Conservation (phyloP, 768 basidiomycete species). For the Saitozyma podzolica region DNA sequence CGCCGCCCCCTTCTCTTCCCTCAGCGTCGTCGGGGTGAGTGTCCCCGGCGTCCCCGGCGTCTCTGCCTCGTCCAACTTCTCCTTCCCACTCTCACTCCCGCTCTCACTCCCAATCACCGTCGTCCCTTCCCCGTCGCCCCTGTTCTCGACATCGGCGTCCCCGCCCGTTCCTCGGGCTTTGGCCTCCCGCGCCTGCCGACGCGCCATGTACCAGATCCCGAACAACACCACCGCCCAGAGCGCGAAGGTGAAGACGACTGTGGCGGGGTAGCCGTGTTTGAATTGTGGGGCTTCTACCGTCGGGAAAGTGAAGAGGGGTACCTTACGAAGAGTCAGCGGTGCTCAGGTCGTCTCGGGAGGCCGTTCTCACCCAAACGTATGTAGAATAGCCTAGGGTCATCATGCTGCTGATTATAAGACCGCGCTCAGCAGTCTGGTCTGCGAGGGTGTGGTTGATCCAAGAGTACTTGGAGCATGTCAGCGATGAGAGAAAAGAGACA, state of each 20-base stretch:
- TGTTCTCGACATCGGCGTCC: too few species aligned
- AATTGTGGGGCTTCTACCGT: slow-evolving; percentile 39
- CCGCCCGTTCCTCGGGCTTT: too few species aligned
- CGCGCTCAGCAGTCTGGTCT: slow-evolving; percentile 30
- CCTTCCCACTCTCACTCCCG: too few species aligned
- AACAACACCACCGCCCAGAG: slow-evolving; percentile 30
- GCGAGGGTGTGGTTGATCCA: slow-evolving; percentile 29
- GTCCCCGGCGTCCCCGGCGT: too few species aligned
- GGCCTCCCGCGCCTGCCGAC: neutral
- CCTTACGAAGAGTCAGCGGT: neutral
- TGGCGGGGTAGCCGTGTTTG: slow-evolving; percentile 35
- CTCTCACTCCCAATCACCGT: too few species aligned
- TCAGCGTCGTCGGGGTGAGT: too few species aligned
- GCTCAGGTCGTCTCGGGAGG: too few species aligned
- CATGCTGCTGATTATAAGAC: slow-evolving; percentile 33
- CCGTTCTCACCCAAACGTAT: slow-evolving; percentile 22
- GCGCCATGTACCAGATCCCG: slow-evolving; percentile 26
- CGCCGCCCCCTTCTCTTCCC: too few species aligned
- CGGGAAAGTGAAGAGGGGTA: slow-evolving; percentile 41
- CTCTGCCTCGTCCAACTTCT: too few species aligned
- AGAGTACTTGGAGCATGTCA: slow-evolving; percentile 15
- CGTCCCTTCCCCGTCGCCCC: too few species aligned
- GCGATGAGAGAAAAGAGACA: neutral
- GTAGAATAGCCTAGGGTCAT: slow-evolving; percentile 37
- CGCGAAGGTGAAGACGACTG: slow-evolving; percentile 28